Percentiles rank a stretch among this genome's conserved stretches.
These are phyloP conservation scores for Boletus sp. DNA, from an alignment of 1,284 basidiomycete species.

Conservation along the genomic window DNA sequence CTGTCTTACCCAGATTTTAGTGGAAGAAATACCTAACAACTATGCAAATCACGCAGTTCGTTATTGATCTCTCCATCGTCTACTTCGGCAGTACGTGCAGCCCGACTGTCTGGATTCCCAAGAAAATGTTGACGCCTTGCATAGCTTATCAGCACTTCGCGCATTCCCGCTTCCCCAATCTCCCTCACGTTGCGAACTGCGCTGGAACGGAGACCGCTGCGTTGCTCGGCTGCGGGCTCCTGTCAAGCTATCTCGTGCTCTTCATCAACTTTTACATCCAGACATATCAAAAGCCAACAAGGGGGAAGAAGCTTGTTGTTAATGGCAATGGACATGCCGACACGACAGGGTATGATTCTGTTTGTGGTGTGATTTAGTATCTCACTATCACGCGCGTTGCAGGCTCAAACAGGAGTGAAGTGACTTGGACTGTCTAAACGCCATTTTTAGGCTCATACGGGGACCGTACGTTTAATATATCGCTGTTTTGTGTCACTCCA, in stretches of 20 bases:
- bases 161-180: constrained; percentile 52
- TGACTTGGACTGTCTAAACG: not conserved
- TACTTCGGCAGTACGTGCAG: constrained; percentile 86
- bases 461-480: constrained; percentile 15
- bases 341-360: constrained; percentile 18
- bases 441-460: not conserved
- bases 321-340: constrained; percentile 37
- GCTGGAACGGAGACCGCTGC: constrained; percentile 88
- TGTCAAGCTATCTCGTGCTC: constrained; percentile 86
- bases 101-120: constrained; percentile 5
- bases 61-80: constrained; percentile 85
- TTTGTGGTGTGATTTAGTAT: not conserved
- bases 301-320: constrained; percentile 36
- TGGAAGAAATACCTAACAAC: constrained; percentile 97
- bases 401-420: constrained; percentile 28
- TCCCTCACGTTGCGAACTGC: constrained; percentile 79
- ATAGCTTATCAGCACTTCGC: constrained; percentile 84
- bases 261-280: constrained; percentile 90
- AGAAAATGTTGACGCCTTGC: constrained; percentile 16
- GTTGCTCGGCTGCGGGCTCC: constrained; percentile 81
- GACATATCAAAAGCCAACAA: constrained; percentile 69
- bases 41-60: constrained; percentile 94
- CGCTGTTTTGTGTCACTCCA: constrained; percentile 7
- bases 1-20: constrained; percentile 36
- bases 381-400: constrained; percentile 4